These are phyloP conservation scores for Nemania diffusa DNA, from an alignment of 2,329 filamentous ascomycete genomes.

Conservation along the genomic window DNA sequence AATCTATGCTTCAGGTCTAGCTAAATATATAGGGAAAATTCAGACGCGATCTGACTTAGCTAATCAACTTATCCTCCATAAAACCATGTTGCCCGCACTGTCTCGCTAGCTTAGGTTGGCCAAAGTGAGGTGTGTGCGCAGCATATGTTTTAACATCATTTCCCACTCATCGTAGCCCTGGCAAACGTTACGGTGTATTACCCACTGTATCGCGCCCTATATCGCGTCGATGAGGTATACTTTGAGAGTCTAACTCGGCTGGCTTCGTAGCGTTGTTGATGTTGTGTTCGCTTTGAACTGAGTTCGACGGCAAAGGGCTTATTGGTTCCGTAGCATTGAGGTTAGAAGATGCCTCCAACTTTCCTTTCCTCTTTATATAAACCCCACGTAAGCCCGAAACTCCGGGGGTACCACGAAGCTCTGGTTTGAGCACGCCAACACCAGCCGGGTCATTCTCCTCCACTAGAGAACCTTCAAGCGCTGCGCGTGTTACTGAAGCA, in stretches of 20 bases:
- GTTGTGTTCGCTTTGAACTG: not conserved
- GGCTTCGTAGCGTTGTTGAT: not conserved
- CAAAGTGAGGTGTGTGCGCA: no score
- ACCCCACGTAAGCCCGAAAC: not conserved
- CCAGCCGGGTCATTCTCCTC: not conserved
- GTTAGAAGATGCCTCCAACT: not conserved
- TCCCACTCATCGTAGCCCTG: not conserved
- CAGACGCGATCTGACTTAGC: no score
- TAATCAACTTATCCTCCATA: no score
- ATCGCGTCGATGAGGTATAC: not conserved
- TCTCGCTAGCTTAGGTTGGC: no score
- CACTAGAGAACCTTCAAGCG: conserved; percentile 3
- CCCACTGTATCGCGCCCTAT: not conserved
- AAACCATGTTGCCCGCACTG: no score
- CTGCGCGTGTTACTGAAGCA: conserved; percentile 15
- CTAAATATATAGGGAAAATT: no score
- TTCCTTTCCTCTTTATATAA: conserved; percentile 8
- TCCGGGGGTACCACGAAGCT: conserved; percentile 9
- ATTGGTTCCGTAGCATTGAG: no score
- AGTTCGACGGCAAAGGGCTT: not conserved
- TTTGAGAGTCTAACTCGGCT: not conserved
- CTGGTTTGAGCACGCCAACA: conserved; percentile 6
- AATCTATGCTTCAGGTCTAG: no score
- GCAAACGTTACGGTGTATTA: not conserved
- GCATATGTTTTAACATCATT: not conserved